phyloP scores from a whole-genome alignment of 2,329 filamentous ascomycete genomes.

The Arthrinium puccinioides region DNA sequence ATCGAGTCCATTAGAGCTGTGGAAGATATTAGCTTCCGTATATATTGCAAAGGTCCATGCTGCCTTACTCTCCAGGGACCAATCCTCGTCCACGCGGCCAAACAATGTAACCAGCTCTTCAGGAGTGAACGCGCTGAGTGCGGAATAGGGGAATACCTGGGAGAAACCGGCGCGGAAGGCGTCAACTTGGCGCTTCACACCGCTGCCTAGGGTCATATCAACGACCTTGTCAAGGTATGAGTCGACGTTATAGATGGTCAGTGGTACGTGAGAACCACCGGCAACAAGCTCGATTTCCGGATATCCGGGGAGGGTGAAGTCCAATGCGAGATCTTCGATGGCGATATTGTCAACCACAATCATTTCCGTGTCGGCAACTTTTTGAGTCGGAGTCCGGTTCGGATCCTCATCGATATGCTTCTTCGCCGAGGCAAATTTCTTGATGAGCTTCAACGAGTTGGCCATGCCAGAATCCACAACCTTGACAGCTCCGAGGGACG shows the following conservation, averaged over 20 bases:
- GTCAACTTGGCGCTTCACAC: conserved; percentile 82
- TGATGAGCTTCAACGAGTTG: conserved; percentile 76
- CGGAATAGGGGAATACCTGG: conserved; percentile 91
- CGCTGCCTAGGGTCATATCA: conserved; percentile 82
- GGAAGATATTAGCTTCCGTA: background rate
- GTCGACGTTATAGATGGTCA: conserved; percentile 90
- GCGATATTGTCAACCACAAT: conserved; percentile 69
- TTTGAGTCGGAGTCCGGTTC: conserved; percentile 59
- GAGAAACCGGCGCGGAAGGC: conserved; percentile 89
- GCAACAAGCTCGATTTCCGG: conserved; percentile 75
- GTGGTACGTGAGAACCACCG: conserved; percentile 64
- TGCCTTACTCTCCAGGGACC: conserved; percentile 88
- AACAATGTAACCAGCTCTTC: conserved; percentile 94
- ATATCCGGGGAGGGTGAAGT: conserved; percentile 93
- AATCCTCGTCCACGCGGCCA: conserved; percentile 88
- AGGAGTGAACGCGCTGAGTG: conserved; percentile 87
- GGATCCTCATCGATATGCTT: conserved; percentile 71
- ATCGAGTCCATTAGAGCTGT: conserved; percentile 92
- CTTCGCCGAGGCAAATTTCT: conserved; percentile 79
- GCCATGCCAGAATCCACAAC: conserved; percentile 82
- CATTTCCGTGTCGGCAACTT: conserved; percentile 59
- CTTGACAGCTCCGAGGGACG: conserved; percentile 83
- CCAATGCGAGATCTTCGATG: conserved; percentile 82
- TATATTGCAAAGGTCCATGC: background rate
- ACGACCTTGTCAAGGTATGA: conserved; percentile 83